Evolutionary conservation across 1,284 basidiomycete species (phyloP).

Genomic region (Albatrellus sp.): DNA sequence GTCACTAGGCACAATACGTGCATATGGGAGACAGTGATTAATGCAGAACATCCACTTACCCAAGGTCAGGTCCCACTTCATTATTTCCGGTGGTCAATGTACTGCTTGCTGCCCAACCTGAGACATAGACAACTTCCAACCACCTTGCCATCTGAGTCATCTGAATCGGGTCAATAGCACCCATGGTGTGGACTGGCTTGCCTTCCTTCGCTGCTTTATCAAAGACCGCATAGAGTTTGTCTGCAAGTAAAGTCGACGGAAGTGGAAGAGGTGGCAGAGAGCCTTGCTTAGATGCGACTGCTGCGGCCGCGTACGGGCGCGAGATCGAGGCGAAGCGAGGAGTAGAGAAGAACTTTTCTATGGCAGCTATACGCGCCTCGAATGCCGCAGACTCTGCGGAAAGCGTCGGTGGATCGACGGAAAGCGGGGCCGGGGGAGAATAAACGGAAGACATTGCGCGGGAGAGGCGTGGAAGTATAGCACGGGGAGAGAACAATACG

Average conservation of each 20-base stretch:
- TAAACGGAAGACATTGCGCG: constrained; percentile 11
- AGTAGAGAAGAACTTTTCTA: constrained; percentile 63
- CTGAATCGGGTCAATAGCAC: constrained; percentile 85
- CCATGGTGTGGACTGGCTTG: constrained; percentile 75
- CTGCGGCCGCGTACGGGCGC: constrained; percentile 68
- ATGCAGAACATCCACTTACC: constrained; percentile 37
- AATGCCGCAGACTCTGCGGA: constrained; percentile 60
- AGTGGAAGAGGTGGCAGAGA: constrained; percentile 71
- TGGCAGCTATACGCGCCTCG: constrained; percentile 45
- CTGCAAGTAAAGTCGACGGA: constrained; percentile 66
- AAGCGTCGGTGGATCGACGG: constrained; percentile 50
- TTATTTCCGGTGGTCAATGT: constrained; percentile 84
- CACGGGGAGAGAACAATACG: not conserved
- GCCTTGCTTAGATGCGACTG: constrained; percentile 82
- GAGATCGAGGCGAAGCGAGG: constrained; percentile 67
- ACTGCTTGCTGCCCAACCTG: constrained; percentile 87
- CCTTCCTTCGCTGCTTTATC: constrained; percentile 50
- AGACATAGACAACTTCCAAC: constrained; percentile 92
- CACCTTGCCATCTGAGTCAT: constrained; percentile 96
- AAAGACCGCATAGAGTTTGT: constrained; percentile 71
- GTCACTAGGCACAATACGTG: constrained; percentile 35
- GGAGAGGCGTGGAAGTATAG: constrained; percentile 3
- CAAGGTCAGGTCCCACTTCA: constrained; percentile 96
- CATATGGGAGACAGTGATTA: constrained; percentile 5
- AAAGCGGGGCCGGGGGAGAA: constrained; percentile 28